These are phyloP conservation scores for Lentinula novae-zelandiae DNA, from an alignment of 1,284 basidiomycete genomes.

Conservation along the genomic window DNA sequence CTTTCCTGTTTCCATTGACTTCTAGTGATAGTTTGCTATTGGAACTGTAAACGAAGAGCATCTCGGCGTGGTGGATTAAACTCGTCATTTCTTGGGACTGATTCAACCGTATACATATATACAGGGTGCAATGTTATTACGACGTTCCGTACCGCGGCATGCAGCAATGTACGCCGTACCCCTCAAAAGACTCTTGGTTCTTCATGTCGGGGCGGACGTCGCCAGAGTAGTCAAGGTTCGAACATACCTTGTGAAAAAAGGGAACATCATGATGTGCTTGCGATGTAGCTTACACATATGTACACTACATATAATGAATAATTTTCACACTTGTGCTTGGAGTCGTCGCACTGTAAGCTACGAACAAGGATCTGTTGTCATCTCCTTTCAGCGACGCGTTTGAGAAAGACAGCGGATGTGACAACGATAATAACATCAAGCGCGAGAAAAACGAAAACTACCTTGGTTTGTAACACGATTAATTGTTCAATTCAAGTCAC, in stretches of 20 bases:
- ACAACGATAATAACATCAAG: too few species aligned
- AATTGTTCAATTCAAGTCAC: too few species aligned
- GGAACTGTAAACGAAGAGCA: constrained; percentile 16
- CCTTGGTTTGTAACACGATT: too few species aligned
- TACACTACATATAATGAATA: too few species aligned
- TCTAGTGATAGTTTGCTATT: constrained; percentile 11
- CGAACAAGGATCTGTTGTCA: too few species aligned
- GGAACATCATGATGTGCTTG: background rate
- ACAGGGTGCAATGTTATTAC: background rate
- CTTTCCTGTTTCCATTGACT: background rate
- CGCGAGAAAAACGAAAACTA: too few species aligned
- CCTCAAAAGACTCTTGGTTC: background rate
- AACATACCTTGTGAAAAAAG: background rate
- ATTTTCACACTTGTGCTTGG: too few species aligned
- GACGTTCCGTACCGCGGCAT: background rate
- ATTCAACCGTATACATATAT: background rate
- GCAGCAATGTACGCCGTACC: background rate
- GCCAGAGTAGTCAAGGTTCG: too few species aligned
- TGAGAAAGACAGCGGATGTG: too few species aligned
- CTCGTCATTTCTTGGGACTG: background rate
- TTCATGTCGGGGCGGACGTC: too few species aligned
- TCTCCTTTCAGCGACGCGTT: too few species aligned
- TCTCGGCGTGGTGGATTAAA: constrained; percentile 14
- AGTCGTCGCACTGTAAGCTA: too few species aligned
- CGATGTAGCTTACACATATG: background rate